phyloP scores from a whole-genome alignment of 768 basidiomycete species.

The Panus rudis region DNA sequence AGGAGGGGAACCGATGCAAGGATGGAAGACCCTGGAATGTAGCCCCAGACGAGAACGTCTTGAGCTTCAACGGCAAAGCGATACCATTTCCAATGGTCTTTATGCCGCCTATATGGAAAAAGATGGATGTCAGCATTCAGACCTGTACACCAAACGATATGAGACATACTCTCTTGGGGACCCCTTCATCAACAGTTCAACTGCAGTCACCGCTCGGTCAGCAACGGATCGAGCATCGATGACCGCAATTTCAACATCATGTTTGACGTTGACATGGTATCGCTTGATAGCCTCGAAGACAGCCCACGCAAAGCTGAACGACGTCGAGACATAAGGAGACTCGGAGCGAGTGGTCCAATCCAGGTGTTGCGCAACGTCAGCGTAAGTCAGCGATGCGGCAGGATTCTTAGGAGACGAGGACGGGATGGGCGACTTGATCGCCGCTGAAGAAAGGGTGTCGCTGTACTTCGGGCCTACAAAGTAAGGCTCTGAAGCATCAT shows the following conservation, averaged over 20 bases:
- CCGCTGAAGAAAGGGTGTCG: conserved; percentile 21
- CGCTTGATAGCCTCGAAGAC: conserved; percentile 76
- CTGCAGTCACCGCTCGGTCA: conserved; percentile 53
- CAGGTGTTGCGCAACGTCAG: conserved; percentile 63
- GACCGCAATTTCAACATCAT: conserved; percentile 71
- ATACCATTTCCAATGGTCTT: conserved; percentile 71
- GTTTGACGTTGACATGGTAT: conserved; percentile 66
- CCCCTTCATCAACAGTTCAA: conserved; percentile 52
- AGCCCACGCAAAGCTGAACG: conserved; percentile 78
- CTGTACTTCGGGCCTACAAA: conserved; percentile 53
- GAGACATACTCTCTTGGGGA: conserved; percentile 47
- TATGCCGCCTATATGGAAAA: conserved; percentile 38
- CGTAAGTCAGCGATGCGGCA: conserved; percentile 36
- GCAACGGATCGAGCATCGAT: conserved; percentile 62
- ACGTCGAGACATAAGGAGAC: conserved; percentile 67
- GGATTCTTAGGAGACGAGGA: conserved; percentile 16
- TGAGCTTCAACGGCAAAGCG: conserved; percentile 71
- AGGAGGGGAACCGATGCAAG: conserved; percentile 65
- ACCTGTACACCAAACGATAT: neutral
- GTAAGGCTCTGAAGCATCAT: conserved; percentile 51
- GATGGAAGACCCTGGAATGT: conserved; percentile 59
- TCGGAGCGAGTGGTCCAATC: conserved; percentile 70
- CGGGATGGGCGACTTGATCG: conserved; percentile 15
- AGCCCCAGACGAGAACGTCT: conserved; percentile 64
- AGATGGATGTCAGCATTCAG: conserved; percentile 6